Base-by-base conservation (phyloP, 208 protist species). In the Trypanosoma brucei region DNA sequence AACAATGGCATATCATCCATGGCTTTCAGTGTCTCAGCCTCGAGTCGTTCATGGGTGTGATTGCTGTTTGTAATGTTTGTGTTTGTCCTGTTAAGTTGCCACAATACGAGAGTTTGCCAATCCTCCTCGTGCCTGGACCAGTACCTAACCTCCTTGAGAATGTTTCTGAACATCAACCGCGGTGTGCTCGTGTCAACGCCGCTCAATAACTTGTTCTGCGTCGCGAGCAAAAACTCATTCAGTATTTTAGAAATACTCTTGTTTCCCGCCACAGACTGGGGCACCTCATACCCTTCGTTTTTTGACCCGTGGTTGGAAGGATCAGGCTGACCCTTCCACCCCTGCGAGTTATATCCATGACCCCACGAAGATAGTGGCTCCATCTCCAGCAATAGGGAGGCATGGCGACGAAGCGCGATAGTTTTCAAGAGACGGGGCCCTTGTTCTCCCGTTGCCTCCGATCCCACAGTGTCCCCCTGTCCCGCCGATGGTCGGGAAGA, bases 71-170 rank as follows among this genome's bases (percentile, higher is more conserved):
- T 53, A 14, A 45, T n/a, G 4, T 62, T 62, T 9, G 11, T 9
- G 5, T 33, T 46, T 1, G 34, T 39, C 58, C 4, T 35, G 36
- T 62, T 53, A 44, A 77, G 59, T 22, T 50, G 50, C 60, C 39
- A 63, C 4, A 79, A 48, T 1, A 88, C 63, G 59, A 85, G 65
- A 42, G 70, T 72, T 35, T 62, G 67, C 79, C 82, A 88, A n/a
- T 79, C 69, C 34, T 72, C 60, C 11, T 78, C 60, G 61, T 85
- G 74, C 3, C 60, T 58, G 53, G 76, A 48, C 77, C 83, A 83
- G 48, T 86, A 83, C 3, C 55, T 40, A 54, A 86, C 38, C 61
- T 86, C 76, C 36, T 62, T 54, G 14, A 85, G 5, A 14, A 75
- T 70, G 64, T 88, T 88, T 59, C 78, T 74, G 3, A 81, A 63